Evolutionary conservation across 345 rosid species (phyloP).

Genomic region (Gossypium rotundifolium): DNA sequence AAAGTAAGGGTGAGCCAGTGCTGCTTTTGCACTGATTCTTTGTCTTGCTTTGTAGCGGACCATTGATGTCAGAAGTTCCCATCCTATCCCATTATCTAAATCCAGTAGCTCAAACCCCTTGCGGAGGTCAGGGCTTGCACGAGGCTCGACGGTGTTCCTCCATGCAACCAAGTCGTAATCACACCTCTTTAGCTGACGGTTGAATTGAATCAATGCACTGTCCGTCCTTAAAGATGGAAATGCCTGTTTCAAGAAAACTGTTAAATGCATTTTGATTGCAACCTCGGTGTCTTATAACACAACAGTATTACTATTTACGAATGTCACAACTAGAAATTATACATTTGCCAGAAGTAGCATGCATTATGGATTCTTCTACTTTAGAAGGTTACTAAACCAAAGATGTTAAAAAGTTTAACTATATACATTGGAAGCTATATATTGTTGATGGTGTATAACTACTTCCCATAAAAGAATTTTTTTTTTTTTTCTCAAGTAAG

Average conservation of each 20-base stretch:
- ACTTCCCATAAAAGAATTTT: too few species aligned
- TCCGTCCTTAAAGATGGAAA: slow-evolving; percentile 85
- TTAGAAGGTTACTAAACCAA: not conserved
- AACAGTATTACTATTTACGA: not conserved
- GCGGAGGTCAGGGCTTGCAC: slow-evolving; percentile 69
- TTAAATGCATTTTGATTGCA: not conserved
- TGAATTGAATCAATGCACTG: slow-evolving; percentile 81
- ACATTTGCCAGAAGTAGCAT: not conserved
- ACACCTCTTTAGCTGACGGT: slow-evolving; percentile 86
- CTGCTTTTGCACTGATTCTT: slow-evolving; percentile 84
- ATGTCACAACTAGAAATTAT: not conserved
- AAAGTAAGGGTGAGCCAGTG: slow-evolving; percentile 86
- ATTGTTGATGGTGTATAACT: not conserved
- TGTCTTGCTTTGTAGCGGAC: slow-evolving; percentile 80
- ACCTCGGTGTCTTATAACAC: not conserved
- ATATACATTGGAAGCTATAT: not conserved
- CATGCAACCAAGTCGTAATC: slow-evolving; percentile 79
- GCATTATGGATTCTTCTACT: not conserved
- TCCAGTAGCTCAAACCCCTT: slow-evolving; percentile 76
- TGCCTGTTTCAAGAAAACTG: slow-evolving; percentile 33
- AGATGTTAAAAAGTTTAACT: not conserved
- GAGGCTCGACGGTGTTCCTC: slow-evolving; percentile 77
- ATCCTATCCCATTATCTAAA: slow-evolving; percentile 80
- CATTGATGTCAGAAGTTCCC: slow-evolving; percentile 96
- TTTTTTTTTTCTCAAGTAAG: not conserved